Percentiles rank a stretch among this genome's conserved stretches.
These are phyloP conservation scores for Parachlorella kessleri DNA, from an alignment of 139 green algal species.

Conservation along the genomic window DNA sequence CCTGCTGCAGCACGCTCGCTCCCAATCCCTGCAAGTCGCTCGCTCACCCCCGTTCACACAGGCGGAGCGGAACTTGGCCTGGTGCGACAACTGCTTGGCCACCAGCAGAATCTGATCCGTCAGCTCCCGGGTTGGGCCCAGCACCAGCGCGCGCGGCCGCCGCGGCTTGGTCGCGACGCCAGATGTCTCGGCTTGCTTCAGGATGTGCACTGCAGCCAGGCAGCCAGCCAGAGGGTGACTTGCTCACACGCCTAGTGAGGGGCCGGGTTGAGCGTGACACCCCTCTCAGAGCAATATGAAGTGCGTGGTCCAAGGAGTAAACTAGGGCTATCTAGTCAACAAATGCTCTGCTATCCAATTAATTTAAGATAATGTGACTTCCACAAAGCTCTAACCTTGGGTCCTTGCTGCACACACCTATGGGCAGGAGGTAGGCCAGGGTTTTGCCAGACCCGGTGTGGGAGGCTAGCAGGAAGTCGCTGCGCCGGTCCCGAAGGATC, in stretches of 20 bases:
- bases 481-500: conserved; percentile 50
- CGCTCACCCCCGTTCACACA: conserved; percentile 59
- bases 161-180: conserved; percentile 50
- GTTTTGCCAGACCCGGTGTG: conserved; percentile 97
- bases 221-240: too few species aligned
- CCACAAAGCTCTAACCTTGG: too few species aligned
- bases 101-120: conserved; percentile 87
- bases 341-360: too few species aligned
- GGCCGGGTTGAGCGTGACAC: too few species aligned
- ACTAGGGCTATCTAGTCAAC: too few species aligned
- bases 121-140: conserved; percentile 90
- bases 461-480: conserved; percentile 83
- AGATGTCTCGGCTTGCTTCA: conserved; percentile 69
- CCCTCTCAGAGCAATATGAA: too few species aligned
- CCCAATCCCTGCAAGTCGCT: neutral
- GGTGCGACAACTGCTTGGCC: conserved; percentile 84
- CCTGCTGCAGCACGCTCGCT: neutral
- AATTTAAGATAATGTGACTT: too few species aligned
- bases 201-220: conserved; percentile 70
- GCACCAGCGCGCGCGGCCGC: conserved; percentile 80
- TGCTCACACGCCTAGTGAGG: too few species aligned
- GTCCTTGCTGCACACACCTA: too few species aligned
- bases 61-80: conserved; percentile 79
- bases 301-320: too few species aligned
- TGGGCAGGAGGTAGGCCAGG: conserved; percentile 93